Evolutionary conservation across 225 moss, liverwort and hornwort genomes (phyloP).

Genomic region (Rhytidiadelphus loreus): DNA sequence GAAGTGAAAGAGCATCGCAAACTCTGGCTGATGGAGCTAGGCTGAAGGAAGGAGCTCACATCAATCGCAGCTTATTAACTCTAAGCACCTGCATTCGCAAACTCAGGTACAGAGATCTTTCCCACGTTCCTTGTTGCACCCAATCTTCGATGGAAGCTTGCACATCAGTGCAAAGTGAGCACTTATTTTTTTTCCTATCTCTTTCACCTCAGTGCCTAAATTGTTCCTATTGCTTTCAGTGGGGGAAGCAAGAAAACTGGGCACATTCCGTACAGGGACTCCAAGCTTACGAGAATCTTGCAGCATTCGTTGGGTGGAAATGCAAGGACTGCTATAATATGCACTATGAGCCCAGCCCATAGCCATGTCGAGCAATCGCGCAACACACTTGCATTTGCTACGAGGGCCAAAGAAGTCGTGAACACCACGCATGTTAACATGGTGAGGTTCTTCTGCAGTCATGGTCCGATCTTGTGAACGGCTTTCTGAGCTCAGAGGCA

Average conservation of each 20-base stretch:
- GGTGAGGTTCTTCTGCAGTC: constrained; percentile 19
- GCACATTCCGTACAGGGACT: constrained; percentile 95
- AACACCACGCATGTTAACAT: constrained; percentile 90
- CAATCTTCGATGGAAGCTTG: not conserved
- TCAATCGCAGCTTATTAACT: constrained; percentile 88
- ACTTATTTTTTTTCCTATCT: not conserved
- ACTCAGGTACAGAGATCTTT: constrained; percentile 44
- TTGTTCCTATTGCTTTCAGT: constrained; percentile 23
- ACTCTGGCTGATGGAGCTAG: constrained; percentile 80
- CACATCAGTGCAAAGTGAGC: not conserved
- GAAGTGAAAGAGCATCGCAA: constrained; percentile 96
- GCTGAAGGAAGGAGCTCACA: constrained; percentile 95
- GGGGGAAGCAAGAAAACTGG: constrained; percentile 68
- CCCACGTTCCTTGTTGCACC: not conserved
- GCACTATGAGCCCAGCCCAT: constrained; percentile 97
- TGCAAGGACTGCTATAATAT: constrained; percentile 98
- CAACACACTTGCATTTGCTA: constrained; percentile 93
- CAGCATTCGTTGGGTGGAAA: constrained; percentile 98
- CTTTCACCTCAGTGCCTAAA: not conserved
- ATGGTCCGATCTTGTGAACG: not conserved
- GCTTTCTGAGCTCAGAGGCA: not conserved
- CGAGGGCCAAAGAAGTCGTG: constrained; percentile 93
- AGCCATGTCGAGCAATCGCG: constrained; percentile 92
- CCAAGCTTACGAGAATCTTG: constrained; percentile 89
- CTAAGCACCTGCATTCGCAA: constrained; percentile 98